phyloP scores from a whole-genome alignment of 1,284 basidiomycete species.

The Puccinia coronata region DNA sequence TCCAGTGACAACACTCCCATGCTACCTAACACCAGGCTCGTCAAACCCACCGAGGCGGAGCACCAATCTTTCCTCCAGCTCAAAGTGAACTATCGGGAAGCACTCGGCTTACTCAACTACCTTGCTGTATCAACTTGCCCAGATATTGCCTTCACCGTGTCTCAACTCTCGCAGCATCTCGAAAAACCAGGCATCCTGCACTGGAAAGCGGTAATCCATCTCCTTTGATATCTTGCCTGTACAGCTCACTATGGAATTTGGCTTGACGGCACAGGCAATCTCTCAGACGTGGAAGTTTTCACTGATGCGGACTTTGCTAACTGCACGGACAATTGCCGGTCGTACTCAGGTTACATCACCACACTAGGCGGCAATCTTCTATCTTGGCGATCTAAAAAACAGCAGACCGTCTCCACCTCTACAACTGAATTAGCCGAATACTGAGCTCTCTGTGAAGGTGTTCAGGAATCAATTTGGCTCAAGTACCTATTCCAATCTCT shows the following conservation, averaged over 20 bases:
- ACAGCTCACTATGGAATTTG: neutral
- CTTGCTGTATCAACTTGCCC: neutral
- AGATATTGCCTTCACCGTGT: conserved; percentile 21
- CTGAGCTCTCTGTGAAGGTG: conserved; percentile 7
- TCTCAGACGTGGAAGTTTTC: neutral
- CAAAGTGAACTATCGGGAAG: conserved; percentile 21
- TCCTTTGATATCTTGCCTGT: neutral
- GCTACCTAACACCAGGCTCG: neutral
- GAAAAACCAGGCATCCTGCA: neutral
- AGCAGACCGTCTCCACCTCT: conserved; percentile 10
- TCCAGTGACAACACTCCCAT: neutral
- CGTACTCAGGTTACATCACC: conserved; percentile 6
- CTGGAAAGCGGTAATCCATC: conserved; percentile 16
- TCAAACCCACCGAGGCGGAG: no score
- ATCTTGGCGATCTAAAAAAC: conserved; percentile 17
- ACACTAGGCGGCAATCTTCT: neutral
- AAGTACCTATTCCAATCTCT: neutral
- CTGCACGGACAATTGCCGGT: neutral
- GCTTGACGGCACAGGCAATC: neutral
- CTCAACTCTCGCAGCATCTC: conserved; percentile 18
- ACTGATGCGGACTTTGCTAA: neutral
- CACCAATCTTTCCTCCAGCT: neutral
- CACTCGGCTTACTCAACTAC: conserved; percentile 34
- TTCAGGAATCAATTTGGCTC: neutral
- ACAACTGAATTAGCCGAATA: neutral